phyloP scores from a whole-genome alignment of 2,329 filamentous ascomycete genomes.

The Thelonectria blattea region DNA sequence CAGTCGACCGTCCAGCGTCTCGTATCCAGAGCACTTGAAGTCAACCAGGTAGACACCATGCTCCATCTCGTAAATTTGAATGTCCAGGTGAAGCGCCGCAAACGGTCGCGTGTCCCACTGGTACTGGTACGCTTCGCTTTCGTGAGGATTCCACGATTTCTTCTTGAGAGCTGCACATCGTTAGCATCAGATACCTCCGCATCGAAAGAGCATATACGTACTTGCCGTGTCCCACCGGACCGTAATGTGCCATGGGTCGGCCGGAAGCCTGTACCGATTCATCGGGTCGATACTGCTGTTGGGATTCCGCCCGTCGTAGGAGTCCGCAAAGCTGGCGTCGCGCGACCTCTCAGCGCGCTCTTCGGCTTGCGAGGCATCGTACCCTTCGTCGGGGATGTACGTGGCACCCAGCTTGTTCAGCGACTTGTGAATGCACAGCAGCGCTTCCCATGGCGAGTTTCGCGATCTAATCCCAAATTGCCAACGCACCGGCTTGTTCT shows the following conservation, averaged over 20 bases:
- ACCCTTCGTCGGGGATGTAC: slow-evolving; percentile 76
- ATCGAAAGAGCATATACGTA: slow-evolving; percentile 52
- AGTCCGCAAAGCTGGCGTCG: slow-evolving; percentile 50
- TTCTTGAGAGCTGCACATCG: slow-evolving; percentile 44
- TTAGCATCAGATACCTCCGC: slow-evolving; percentile 15
- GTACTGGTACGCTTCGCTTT: slow-evolving; percentile 47
- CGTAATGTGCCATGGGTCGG: slow-evolving; percentile 93
- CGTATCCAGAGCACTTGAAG: slow-evolving; percentile 98
- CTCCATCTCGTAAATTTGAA: slow-evolving; percentile 95
- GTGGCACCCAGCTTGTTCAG: slow-evolving; percentile 85
- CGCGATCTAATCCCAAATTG: slow-evolving; percentile 96
- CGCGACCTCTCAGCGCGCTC: slow-evolving; percentile 46
- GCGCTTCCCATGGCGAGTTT: slow-evolving; percentile 91
- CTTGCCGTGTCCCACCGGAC: slow-evolving; percentile 87
- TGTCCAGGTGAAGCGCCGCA: slow-evolving; percentile 93
- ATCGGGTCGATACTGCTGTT: slow-evolving; percentile 58
- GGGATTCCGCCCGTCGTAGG: slow-evolving; percentile 46
- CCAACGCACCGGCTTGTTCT: slow-evolving; percentile 85
- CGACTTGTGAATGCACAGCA: slow-evolving; percentile 94
- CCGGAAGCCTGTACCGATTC: slow-evolving; percentile 81
- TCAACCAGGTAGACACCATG: slow-evolving; percentile 93
- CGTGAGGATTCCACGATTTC: slow-evolving; percentile 25
- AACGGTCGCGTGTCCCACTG: slow-evolving; percentile 62
- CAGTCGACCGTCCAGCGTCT: slow-evolving; percentile 74
- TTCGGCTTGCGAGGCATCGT: slow-evolving; percentile 53